Conservation (phyloP, 75 land plant species). For the Larix kaempferi region DNA sequence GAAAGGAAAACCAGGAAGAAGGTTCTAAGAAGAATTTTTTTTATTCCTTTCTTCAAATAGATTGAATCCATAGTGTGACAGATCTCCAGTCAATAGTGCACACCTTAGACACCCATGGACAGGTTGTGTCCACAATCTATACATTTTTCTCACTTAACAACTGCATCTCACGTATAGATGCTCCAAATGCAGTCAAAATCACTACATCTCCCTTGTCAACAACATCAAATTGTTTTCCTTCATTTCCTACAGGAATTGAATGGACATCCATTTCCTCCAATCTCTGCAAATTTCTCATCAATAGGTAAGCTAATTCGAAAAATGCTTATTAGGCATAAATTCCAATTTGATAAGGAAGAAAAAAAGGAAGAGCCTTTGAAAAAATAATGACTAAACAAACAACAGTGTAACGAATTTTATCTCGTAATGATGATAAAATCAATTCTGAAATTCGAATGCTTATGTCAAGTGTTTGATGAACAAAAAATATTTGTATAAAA, state of each 20-base stretch:
- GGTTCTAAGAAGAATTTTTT: neutral
- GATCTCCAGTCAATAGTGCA: neutral
- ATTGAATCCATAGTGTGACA: neutral
- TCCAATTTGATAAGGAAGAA: neutral
- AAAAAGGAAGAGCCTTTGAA: neutral
- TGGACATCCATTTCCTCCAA: constrained; percentile 81
- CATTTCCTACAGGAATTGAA: constrained; percentile 55
- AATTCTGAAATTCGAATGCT: neutral
- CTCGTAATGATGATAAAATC: neutral
- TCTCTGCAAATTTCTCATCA: constrained; percentile 34
- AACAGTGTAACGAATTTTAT: neutral
- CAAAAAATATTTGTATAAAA: neutral
- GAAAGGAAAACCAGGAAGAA: neutral
- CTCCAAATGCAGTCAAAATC: constrained; percentile 94
- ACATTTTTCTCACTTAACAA: constrained; percentile 70
- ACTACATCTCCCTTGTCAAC: constrained; percentile 84
- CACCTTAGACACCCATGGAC: constrained; percentile 99
- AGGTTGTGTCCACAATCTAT: constrained; percentile 96
- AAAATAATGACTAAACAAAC: neutral
- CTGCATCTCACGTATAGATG: constrained; percentile 84
- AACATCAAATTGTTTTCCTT: constrained; percentile 66
- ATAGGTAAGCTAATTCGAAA: neutral
- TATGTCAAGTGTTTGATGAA: neutral
- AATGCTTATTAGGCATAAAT: neutral
- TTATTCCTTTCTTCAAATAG: neutral